phyloP scores from a whole-genome alignment of 164 flowering plant species.

The Malania oleifera region DNA sequence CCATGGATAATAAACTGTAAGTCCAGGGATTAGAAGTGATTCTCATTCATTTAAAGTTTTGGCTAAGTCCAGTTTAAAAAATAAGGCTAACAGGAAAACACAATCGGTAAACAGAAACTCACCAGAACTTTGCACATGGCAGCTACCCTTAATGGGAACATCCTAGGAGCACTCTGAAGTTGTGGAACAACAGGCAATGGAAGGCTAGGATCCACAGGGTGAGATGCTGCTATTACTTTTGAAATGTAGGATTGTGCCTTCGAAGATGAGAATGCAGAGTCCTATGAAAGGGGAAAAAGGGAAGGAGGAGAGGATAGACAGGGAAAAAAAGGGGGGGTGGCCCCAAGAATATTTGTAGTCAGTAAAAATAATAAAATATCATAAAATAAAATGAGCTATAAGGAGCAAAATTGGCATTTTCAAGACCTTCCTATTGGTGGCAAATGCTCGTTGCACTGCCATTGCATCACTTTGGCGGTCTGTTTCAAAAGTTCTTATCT shows the following conservation, averaged over 20 bases:
- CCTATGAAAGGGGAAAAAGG: constrained; percentile 31
- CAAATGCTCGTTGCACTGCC: constrained; percentile 86
- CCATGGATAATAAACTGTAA: too few relatives aligned
- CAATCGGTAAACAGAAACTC: constrained; percentile 21
- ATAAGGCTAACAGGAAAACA: background rate
- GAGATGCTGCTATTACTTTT: constrained; percentile 59
- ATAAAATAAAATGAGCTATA: background rate
- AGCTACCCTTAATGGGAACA: constrained; percentile 71
- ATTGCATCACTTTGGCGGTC: constrained; percentile 81
- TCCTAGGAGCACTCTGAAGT: constrained; percentile 47
- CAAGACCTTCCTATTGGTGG: constrained; percentile 48
- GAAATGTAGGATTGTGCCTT: constrained; percentile 52
- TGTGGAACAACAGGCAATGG: constrained; percentile 64
- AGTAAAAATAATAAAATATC: background rate
- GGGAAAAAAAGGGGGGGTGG: too few relatives aligned
- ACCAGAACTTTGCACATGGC: constrained; percentile 85
- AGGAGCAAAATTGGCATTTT: background rate
- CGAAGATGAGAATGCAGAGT: constrained; percentile 47
- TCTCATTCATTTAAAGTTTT: too few relatives aligned
- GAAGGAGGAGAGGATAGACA: too few relatives aligned
- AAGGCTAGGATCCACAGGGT: constrained; percentile 25
- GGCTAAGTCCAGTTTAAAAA: too few relatives aligned
- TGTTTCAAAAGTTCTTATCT: constrained; percentile 37
- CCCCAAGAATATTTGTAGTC: background rate
- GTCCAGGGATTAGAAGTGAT: too few relatives aligned